A percentile compares a stretch with the other conserved stretches of the same genome.
Evolutionary conservation across 192 early-diverging fungal species (phyloP).

Genomic region (Backusella tarrabulga): DNA sequence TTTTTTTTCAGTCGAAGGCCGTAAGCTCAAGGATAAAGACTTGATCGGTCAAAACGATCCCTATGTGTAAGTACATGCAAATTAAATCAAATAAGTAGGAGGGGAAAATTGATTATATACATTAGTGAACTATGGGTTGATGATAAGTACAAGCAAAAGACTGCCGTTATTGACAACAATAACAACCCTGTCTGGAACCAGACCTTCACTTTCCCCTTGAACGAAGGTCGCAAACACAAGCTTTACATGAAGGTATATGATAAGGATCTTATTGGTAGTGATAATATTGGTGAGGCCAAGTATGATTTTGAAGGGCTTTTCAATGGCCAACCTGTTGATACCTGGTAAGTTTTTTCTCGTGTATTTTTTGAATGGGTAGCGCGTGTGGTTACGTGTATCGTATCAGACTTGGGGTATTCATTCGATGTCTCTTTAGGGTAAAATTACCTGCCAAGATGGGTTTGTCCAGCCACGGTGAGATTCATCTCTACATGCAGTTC

Average conservation of each 20-base stretch:
- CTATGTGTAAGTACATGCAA: slow-evolving; percentile 8
- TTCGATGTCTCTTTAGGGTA: slow-evolving; percentile 3
- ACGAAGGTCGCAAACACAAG: slow-evolving; percentile 18
- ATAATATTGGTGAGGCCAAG: slow-evolving; percentile 36
- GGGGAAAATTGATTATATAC: background rate
- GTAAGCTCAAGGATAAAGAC: slow-evolving; percentile 32
- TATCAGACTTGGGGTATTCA: background rate
- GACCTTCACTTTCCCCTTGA: slow-evolving; percentile 30
- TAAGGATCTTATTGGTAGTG: slow-evolving; percentile 33
- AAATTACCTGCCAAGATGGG: slow-evolving; percentile 38
- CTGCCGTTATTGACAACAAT: slow-evolving; percentile 14
- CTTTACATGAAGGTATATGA: slow-evolving; percentile 41
- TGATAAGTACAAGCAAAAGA: slow-evolving; percentile 28
- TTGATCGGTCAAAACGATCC: slow-evolving; percentile 31
- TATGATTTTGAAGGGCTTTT: slow-evolving; percentile 27
- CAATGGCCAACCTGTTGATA: slow-evolving; percentile 20
- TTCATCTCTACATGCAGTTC: slow-evolving; percentile 41
- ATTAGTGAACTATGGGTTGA: slow-evolving; percentile 28
- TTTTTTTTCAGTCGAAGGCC: slow-evolving; percentile 28
- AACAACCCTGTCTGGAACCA: slow-evolving; percentile 32
- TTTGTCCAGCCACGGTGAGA: slow-evolving; percentile 27
- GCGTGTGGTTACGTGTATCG: background rate
- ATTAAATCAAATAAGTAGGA: background rate
- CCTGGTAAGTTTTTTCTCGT: slow-evolving; percentile 2
- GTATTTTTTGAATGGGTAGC: too few relatives aligned